These are phyloP conservation scores for Pyrenophora teres DNA, from an alignment of 2,329 filamentous ascomycete species.

Conservation along the genomic window DNA sequence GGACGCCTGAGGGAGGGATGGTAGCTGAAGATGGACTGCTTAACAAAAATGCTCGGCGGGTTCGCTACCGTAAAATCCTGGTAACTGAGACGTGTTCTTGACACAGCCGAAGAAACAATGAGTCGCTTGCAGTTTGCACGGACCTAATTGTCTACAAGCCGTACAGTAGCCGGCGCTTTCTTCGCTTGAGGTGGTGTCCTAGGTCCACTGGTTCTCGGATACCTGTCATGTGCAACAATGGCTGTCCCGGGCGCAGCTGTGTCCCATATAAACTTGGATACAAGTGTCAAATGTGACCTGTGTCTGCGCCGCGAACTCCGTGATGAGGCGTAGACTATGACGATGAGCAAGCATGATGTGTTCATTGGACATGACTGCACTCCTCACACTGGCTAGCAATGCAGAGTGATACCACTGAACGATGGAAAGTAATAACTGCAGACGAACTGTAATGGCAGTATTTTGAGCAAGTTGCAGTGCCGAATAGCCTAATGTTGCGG, in stretches of 20 bases:
- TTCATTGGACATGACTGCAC: no score
- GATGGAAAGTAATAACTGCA: no score
- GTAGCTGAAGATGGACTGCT: not conserved
- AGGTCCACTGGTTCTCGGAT: conserved; percentile 2
- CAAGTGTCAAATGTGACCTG: not conserved
- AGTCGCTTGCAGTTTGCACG: not conserved
- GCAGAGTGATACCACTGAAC: no score
- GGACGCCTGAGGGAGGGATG: not conserved
- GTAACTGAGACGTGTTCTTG: conserved; percentile 15
- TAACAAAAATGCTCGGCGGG: not conserved
- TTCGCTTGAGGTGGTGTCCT: not conserved
- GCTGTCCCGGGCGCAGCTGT: not conserved
- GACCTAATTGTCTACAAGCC: not conserved
- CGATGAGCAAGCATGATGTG: no score
- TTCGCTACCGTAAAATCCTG: no score
- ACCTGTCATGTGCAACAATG: conserved; percentile 2
- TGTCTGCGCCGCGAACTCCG: no score
- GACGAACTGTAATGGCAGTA: no score
- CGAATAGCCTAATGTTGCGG: no score
- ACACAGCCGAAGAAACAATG: not conserved
- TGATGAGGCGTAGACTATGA: no score
- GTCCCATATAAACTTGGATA: not conserved
- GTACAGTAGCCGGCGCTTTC: not conserved
- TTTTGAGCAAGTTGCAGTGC: no score
- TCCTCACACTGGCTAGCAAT: no score